Conservation (phyloP, 1,284 basidiomycete species). For the Pholiota adiposa region DNA sequence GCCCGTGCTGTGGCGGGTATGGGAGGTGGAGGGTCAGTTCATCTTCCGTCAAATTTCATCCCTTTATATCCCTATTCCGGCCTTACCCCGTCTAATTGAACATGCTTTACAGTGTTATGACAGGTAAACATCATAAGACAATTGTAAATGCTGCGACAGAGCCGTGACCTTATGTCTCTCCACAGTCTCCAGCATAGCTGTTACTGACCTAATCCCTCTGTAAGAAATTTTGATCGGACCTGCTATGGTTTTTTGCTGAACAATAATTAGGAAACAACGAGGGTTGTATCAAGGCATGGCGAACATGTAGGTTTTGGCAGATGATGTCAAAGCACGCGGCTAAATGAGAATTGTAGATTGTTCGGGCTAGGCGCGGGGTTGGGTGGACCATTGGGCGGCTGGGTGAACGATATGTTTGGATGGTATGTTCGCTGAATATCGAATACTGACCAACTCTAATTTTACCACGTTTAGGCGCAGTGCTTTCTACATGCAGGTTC, state of each 20-base stretch:
- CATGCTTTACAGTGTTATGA: slow-evolving; percentile 66
- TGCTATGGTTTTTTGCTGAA: slow-evolving; percentile 9
- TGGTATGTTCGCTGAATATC: slow-evolving; percentile 58
- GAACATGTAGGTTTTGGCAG: slow-evolving; percentile 63
- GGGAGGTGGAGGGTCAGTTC: slow-evolving; percentile 83
- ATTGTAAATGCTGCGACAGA: slow-evolving; percentile 24
- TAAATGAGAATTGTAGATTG: slow-evolving; percentile 47
- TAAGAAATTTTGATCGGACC: slow-evolving; percentile 42
- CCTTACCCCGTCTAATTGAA: slow-evolving; percentile 23
- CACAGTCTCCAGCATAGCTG: slow-evolving; percentile 75
- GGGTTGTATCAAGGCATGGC: slow-evolving; percentile 90
- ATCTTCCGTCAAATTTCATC: slow-evolving; percentile 19
- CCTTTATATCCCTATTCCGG: slow-evolving; percentile 26
- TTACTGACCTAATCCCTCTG: slow-evolving; percentile 83
- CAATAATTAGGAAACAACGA: slow-evolving; percentile 67
- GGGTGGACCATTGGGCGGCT: slow-evolving; percentile 91
- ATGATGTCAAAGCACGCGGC: slow-evolving; percentile 13
- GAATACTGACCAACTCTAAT: slow-evolving; percentile 16
- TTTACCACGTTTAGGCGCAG: slow-evolving; percentile 51
- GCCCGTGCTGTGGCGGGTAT: slow-evolving; percentile 87
- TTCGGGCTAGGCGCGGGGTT: slow-evolving; percentile 80
- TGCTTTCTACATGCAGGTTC: slow-evolving; percentile 71
- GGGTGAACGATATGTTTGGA: slow-evolving; percentile 82
- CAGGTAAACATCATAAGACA: slow-evolving; percentile 52
- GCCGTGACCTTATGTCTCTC: slow-evolving; percentile 22